A percentile compares a stretch with the other conserved stretches of the same genome.
phyloP scores from a whole-genome alignment of 2,329 filamentous ascomycete species.

The Penicillium sp. region DNA sequence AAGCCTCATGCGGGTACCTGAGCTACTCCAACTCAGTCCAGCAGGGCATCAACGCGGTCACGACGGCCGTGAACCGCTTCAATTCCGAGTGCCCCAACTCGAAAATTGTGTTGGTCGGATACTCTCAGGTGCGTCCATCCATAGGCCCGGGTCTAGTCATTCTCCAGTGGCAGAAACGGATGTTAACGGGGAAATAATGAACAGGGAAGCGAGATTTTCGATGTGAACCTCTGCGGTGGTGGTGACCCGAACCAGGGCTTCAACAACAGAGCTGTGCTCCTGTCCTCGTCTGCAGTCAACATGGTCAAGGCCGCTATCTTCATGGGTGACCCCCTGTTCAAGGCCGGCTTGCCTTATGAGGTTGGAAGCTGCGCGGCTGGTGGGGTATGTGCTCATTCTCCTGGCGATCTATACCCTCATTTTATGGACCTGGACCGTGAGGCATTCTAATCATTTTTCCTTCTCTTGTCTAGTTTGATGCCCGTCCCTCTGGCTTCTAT shows the following conservation, averaged over 20 bases:
- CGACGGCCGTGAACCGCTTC: conserved; percentile 54
- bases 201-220: conserved; percentile 57
- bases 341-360: conserved; percentile 52
- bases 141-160: too few species aligned
- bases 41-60: conserved; percentile 54
- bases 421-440: not conserved
- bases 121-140: conserved; percentile 48
- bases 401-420: not conserved
- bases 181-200: not conserved
- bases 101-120: conserved; percentile 56
- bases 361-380: conserved; percentile 55
- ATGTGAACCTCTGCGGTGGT: conserved; percentile 57
- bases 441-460: not conserved
- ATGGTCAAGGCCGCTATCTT: conserved; percentile 60
- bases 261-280: conserved; percentile 39
- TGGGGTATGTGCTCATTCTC: conserved; percentile 46
- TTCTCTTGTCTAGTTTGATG: conserved; percentile 48
- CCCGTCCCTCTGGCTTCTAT: conserved; percentile 52
- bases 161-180: too few species aligned
- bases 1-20: conserved; percentile 52
- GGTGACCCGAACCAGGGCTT: conserved; percentile 45
- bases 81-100: conserved; percentile 53
- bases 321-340: conserved; percentile 58
- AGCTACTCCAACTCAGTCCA: conserved; percentile 55
- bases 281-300: conserved; percentile 45